Conservation (phyloP, 2,329 filamentous ascomycete genomes). For the Acephala macrosclerotiorum region DNA sequence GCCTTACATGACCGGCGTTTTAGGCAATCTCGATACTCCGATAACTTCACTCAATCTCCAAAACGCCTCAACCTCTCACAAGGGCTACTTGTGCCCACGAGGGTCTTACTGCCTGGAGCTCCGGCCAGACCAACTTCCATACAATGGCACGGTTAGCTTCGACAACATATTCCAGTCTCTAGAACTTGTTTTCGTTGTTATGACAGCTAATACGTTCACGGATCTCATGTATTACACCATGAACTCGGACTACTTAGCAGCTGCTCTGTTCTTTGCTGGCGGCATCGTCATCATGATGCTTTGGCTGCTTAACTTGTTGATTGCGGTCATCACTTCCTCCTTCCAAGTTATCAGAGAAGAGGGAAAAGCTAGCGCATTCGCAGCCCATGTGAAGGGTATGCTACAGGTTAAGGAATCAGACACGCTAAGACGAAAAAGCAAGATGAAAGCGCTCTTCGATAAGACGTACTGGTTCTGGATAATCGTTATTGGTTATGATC, state of each 20-base stretch:
- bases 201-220: conserved; percentile 97
- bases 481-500: conserved; percentile 76
- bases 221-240: conserved; percentile 94
- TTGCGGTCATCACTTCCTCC: conserved; percentile 97
- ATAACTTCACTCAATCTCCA: conserved; percentile 66
- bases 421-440: conserved; percentile 47
- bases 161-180: conserved; percentile 93
- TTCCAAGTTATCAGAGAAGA: conserved; percentile 99
- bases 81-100: conserved; percentile 88
- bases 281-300: conserved; percentile 91
- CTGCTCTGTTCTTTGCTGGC: conserved; percentile 78
- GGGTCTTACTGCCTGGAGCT: conserved; percentile 86
- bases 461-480: conserved; percentile 83
- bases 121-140: conserved; percentile 66
- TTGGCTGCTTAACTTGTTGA: conserved; percentile 93
- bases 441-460: conserved; percentile 75
- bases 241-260: conserved; percentile 87
- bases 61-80: conserved; percentile 62
- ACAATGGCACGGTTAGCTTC: conserved; percentile 87
- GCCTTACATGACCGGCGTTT: conserved; percentile 69
- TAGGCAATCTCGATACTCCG: conserved; percentile 56
- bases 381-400: conserved; percentile 66
- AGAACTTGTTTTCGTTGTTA: conserved; percentile 95
- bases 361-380: conserved; percentile 92
- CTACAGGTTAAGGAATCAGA: conserved; percentile 42